phyloP scores from a whole-genome alignment of 2,329 filamentous ascomycete species.

The Fonsecaea monophora region DNA sequence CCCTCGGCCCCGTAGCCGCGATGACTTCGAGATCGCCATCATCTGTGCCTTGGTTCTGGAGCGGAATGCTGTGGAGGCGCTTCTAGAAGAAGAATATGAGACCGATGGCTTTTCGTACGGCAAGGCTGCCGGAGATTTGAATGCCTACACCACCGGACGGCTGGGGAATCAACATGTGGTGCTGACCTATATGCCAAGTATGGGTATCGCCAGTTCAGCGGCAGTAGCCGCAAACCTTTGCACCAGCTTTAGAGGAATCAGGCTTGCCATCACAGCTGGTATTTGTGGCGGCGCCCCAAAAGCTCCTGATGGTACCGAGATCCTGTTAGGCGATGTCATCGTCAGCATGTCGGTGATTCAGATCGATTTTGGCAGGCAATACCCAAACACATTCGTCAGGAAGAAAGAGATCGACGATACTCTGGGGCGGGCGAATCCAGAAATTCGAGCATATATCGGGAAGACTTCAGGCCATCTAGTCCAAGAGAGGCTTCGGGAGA shows the following conservation, averaged over 20 bases:
- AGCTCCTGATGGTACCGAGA: conserved; percentile 26
- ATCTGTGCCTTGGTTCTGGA: conserved; percentile 22
- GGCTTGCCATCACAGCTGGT: conserved; percentile 15
- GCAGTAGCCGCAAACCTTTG: conserved; percentile 10
- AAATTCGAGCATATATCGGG: not conserved
- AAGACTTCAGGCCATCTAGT: conserved; percentile 32
- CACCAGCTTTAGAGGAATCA: conserved; percentile 8
- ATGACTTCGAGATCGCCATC: conserved; percentile 22
- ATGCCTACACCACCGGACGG: conserved; percentile 35
- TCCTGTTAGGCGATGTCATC: conserved; percentile 45
- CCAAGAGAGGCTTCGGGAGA: not conserved
- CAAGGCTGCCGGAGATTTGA: conserved; percentile 14
- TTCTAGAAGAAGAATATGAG: conserved; percentile 97
- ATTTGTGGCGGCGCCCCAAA: conserved; percentile 14
- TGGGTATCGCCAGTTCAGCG: conserved; percentile 27
- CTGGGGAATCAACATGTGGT: conserved; percentile 40
- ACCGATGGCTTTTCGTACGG: conserved; percentile 82
- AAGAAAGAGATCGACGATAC: not conserved
- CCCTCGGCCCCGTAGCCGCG: conserved; percentile 9
- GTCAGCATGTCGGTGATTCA: conserved; percentile 32
- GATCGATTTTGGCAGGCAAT: not conserved
- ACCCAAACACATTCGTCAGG: not conserved
- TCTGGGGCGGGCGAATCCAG: not conserved
- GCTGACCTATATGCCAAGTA: conserved; percentile 31
- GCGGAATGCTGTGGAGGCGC: conserved; percentile 11